These are phyloP conservation scores for Neurospora pannonica DNA, from an alignment of 495 filamentous ascomycete genomes.

Conservation along the genomic window DNA sequence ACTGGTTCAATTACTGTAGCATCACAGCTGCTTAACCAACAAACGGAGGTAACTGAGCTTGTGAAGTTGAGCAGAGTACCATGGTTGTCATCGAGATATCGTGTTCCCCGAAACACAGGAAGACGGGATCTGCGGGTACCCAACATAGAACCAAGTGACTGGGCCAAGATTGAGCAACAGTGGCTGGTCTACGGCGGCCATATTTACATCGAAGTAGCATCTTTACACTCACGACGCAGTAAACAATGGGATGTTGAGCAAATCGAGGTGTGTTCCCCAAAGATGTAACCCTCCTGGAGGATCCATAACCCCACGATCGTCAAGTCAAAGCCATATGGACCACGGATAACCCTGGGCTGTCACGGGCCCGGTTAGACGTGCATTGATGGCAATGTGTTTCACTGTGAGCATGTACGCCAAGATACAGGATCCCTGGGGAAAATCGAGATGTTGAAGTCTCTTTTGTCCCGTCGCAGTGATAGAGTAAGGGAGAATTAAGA, in stretches of 20 bases:
- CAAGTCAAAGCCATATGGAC: neutral
- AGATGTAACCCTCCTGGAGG: neutral
- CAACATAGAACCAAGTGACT: neutral
- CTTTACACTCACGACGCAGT: neutral
- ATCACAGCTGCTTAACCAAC: no score
- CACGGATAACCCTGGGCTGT: neutral
- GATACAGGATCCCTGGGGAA: neutral
- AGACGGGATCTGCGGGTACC: neutral
- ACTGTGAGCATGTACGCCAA: conserved; percentile 13
- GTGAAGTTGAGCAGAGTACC: neutral
- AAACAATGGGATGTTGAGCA: neutral
- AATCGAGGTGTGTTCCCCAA: neutral
- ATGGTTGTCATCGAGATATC: neutral
- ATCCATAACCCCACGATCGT: neutral
- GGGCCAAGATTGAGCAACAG: neutral
- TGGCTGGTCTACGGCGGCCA: neutral
- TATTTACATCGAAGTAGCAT: neutral
- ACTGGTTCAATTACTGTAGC: no score
- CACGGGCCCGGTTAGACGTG: neutral
- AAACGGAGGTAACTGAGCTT: neutral
- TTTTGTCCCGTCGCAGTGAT: neutral
- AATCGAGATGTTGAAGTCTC: neutral
- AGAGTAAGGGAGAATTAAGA: neutral
- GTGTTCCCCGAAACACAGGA: neutral
- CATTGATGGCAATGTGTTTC: conserved; percentile 7